Conservation (phyloP, 139 green algal genomes). For the Closterium sp. region DNA sequence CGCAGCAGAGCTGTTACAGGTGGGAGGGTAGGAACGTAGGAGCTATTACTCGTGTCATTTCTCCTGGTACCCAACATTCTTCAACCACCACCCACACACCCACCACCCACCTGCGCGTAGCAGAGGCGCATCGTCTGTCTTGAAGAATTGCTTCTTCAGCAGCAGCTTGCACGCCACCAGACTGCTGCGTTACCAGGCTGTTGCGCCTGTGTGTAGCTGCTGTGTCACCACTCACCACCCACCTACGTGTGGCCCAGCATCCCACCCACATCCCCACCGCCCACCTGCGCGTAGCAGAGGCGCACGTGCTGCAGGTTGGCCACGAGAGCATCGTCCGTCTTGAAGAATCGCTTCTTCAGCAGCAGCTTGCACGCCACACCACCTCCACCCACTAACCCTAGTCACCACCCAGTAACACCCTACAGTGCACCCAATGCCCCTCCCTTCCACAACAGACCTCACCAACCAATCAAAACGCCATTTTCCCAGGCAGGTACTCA, state of each 20-base stretch:
- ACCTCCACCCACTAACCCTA: not conserved
- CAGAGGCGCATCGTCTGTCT: not conserved
- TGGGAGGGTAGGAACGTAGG: too few relatives aligned
- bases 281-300: constrained; percentile 12
- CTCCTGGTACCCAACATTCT: too few relatives aligned
- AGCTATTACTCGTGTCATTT: too few relatives aligned
- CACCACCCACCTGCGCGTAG: not conserved
- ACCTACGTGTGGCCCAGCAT: too few relatives aligned
- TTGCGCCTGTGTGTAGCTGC: too few relatives aligned
- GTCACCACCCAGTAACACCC: too few relatives aligned
- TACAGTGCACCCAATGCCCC: too few relatives aligned
- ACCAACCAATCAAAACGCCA: too few relatives aligned
- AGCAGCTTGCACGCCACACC: constrained; percentile 7
- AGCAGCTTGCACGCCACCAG: constrained; percentile 2
- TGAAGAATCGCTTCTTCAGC: constrained; percentile 26
- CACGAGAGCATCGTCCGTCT: not conserved
- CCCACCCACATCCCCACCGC: not conserved
- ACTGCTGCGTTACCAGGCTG: too few relatives aligned
- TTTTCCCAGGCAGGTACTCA: too few relatives aligned
- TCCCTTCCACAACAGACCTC: too few relatives aligned
- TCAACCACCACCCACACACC: not conserved
- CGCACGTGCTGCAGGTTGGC: not conserved
- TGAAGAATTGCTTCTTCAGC: constrained; percentile 23
- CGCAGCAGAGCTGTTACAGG: not conserved
- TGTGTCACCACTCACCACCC: too few relatives aligned